Base-by-base conservation (phyloP, 768 basidiomycete species). In the Terana coerulea region DNA sequence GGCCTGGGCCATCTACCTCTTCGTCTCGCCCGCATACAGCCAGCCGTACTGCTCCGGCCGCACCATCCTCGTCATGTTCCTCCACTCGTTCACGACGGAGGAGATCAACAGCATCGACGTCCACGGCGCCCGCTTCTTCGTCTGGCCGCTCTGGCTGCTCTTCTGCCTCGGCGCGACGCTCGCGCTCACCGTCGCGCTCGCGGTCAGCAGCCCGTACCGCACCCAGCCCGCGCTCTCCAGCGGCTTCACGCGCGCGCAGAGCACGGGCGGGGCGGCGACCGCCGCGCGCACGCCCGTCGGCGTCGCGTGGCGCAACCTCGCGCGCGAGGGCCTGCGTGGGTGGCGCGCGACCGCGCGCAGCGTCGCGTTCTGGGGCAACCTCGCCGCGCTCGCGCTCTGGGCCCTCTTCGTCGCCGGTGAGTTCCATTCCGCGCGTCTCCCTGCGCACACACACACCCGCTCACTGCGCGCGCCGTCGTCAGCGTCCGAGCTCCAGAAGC, bases 1-100 rank as follows among this genome's bases (percentile, higher is more conserved):
- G 63, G 52, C 63, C 2, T 64, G 63, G 63, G 61, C 58, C 24
- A 47, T 64, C 46, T 42, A 60, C 17, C 53, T 64, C 28, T 64
- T 64, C 36, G 56, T 61, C n/a, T 58, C 61, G 2, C 53, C 53
- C 4, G 26, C 30, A 10, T 64, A 64, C 47, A 59, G 60, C 47
- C 59, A 61, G 43, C 52, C 50, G 12, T 53, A 53, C 30, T 61
- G 59, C 48, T 61, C 51, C 46, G 60, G 52, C 31, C 35, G 41
- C 24, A 64, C 63, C 5, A 24, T n/a, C 19, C 40, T 64, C 31
- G 31, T 61, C 25, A 34, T 64, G 30, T 62, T 64, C 47, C 26
- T 59, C 12, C 28, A n/a, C 8, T 47, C 29, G 14, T 59, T 62
- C 34, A 49, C 36, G 3, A 57, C 57, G 1, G 28, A 35, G 0